Evolutionary conservation across 345 rosid genomes (phyloP).

Genomic region (Xanthoceras sorbifolium): DNA sequence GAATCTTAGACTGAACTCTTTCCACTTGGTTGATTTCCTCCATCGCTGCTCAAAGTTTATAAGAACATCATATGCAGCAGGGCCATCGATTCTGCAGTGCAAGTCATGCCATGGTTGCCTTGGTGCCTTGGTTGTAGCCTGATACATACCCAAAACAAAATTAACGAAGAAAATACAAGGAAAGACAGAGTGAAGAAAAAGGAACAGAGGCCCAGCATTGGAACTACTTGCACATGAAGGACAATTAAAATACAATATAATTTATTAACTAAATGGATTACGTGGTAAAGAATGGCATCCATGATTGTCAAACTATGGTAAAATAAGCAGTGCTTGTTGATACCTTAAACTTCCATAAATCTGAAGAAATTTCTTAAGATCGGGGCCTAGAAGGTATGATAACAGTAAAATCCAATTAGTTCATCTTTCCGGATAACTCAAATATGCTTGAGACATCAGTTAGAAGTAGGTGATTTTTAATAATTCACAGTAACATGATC

Average conservation of each 20-base stretch:
- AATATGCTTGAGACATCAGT: not conserved
- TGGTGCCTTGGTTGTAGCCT: constrained; percentile 76
- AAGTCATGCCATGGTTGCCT: constrained; percentile 98
- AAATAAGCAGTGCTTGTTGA: not conserved
- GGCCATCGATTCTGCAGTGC: constrained; percentile 89
- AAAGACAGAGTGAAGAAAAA: constrained; percentile 9
- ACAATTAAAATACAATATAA: not conserved
- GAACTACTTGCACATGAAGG: constrained; percentile 18
- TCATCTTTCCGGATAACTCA: not conserved
- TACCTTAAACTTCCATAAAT: not conserved
- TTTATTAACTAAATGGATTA: not conserved
- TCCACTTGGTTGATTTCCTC: constrained; percentile 83
- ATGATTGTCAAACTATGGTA: not conserved
- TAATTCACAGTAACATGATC: too few relatives aligned
- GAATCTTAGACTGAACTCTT: constrained; percentile 61
- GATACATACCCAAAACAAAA: constrained; percentile 10
- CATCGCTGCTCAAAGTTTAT: constrained; percentile 97
- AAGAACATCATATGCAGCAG: constrained; percentile 95
- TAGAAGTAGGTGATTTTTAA: not conserved
- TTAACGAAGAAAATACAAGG: not conserved
- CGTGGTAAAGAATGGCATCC: not conserved
- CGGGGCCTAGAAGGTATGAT: not conserved
- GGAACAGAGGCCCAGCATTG: not conserved
- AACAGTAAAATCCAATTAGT: not conserved
- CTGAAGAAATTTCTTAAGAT: not conserved